Evolutionary conservation across 2,329 filamentous ascomycete genomes (phyloP).

Genomic region (Fusarium stilboides): DNA sequence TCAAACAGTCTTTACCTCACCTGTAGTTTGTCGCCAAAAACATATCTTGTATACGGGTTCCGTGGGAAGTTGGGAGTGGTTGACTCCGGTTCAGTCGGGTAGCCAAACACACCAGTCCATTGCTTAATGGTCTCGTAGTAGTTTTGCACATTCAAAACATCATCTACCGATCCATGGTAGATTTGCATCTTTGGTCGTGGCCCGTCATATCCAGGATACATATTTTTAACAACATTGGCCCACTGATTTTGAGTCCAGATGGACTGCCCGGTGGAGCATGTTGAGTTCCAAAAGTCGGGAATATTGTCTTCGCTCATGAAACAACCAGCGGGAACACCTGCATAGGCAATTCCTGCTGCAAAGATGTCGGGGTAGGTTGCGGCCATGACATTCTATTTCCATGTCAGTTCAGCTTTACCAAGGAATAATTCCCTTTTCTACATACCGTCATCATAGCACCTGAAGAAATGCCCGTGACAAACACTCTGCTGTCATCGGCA

Average conservation of each 20-base stretch:
- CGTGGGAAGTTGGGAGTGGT: slow-evolving; percentile 55
- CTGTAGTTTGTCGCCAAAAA: slow-evolving; percentile 55
- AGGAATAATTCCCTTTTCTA: rapidly evolving
- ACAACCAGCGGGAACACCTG: slow-evolving; percentile 70
- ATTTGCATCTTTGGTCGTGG: slow-evolving; percentile 70
- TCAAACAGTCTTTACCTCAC: not conserved
- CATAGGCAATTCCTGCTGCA: slow-evolving; percentile 65
- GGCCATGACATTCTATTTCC: slow-evolving; percentile 60
- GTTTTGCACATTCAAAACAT: slow-evolving; percentile 66
- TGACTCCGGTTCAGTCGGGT: slow-evolving; percentile 51
- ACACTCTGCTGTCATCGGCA: slow-evolving; percentile 64
- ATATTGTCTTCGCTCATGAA: slow-evolving; percentile 60
- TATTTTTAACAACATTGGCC: slow-evolving; percentile 59
- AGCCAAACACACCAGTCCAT: slow-evolving; percentile 67
- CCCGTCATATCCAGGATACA: slow-evolving; percentile 67
- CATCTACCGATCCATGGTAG: slow-evolving; percentile 70
- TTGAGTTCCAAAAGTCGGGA: slow-evolving; percentile 67
- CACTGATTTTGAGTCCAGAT: slow-evolving; percentile 59
- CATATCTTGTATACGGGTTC: slow-evolving; percentile 57
- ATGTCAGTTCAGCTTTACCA: slow-evolving; percentile 27
- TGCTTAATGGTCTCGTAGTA: slow-evolving; percentile 72
- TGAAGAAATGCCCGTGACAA: slow-evolving; percentile 58
- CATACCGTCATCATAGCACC: slow-evolving; percentile 48
- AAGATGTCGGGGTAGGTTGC: slow-evolving; percentile 71
- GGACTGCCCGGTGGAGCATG: slow-evolving; percentile 67